Evolutionary conservation across 2,329 filamentous ascomycete genomes (phyloP), one percentile per base, ranked within the genome.

Genomic region (Colletotrichum sp.): DNA sequence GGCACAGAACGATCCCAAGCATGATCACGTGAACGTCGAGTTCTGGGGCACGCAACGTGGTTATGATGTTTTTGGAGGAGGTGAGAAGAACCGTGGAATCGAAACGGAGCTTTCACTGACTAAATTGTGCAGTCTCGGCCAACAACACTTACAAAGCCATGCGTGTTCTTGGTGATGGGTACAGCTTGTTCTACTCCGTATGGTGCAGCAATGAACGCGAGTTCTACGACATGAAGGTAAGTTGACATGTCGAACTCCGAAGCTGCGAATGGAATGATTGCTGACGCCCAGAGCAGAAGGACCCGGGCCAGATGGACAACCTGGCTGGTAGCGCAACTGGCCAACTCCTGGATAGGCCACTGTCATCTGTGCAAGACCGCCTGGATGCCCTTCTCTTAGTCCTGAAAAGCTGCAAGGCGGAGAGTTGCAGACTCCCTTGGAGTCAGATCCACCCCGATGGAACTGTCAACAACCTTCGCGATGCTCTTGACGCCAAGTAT

Each of bases 161-260:
- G 24, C 87, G 91, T n/a, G 82, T 93, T 7, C 84, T 91, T 5
- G 84, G 87, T 1, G 80, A 87, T 3, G 82, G 84, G 6, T 94
- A 94, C 79, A 90, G 89, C 78, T 80, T 94, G 7, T 91, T 92
- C 76, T 94, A 94, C 78, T 89, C 91, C 0, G 91, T 94, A 0
- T 94, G 92, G 92, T 94, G 93, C 79, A 93, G 84, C 16, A 91
- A 91, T 67, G 92, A 94, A 79, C 89, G 91, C 71, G 92, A 94
- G 80, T 86, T 93, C 3, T 94, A 94, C 80, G 88, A 94, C 76
- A 79, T 93, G 52, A 89, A 85, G 79, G 90, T 89, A 80, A 62
- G 83, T 79, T 28, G n/a, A 5, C 18, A 52, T 7, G 30, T 12
- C 18, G 13, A 52, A 36, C 21, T 63, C 14, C 18, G 13, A 38